Conservation (phyloP, 2,329 filamentous ascomycete species). For the Calonectria pseudoturangicola region DNA sequence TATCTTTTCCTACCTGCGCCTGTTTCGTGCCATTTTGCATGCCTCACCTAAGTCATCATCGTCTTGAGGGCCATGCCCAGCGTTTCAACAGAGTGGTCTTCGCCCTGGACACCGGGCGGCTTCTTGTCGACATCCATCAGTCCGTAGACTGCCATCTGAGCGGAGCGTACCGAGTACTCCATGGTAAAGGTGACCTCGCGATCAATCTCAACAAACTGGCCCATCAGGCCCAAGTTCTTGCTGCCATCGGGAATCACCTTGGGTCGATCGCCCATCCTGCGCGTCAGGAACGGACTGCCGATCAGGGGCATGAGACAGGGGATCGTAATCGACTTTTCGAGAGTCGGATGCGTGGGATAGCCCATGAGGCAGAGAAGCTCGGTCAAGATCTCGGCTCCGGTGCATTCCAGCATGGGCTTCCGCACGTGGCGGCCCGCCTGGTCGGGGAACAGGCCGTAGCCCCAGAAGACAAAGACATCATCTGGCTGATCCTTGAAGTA, state of each 20-base stretch:
- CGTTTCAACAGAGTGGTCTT: slow-evolving; percentile 50
- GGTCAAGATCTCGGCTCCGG: slow-evolving; percentile 52
- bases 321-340: slow-evolving; percentile 49
- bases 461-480: slow-evolving; percentile 53
- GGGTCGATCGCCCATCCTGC: slow-evolving; percentile 52
- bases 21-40: not conserved
- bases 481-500: slow-evolving; percentile 52
- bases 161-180: slow-evolving; percentile 54
- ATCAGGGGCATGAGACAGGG: slow-evolving; percentile 53
- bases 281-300: slow-evolving; percentile 52
- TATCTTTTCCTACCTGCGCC: slow-evolving; percentile 9
- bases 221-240: slow-evolving; percentile 53
- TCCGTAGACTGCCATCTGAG: slow-evolving; percentile 52
- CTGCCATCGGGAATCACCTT: slow-evolving; percentile 50
- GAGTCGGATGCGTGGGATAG: slow-evolving; percentile 50
- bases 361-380: slow-evolving; percentile 52
- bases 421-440: slow-evolving; percentile 50
- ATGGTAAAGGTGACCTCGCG: slow-evolving; percentile 55
- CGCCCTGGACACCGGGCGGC: slow-evolving; percentile 47
- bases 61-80: slow-evolving; percentile 54
- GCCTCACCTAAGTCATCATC: slow-evolving; percentile 43
- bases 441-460: slow-evolving; percentile 53
- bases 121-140: slow-evolving; percentile 51
- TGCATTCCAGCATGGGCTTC: slow-evolving; percentile 54
- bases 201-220: slow-evolving; percentile 55